Base-by-base conservation (phyloP, 2,329 filamentous ascomycete species). In the Fusarium fujikuroi region DNA sequence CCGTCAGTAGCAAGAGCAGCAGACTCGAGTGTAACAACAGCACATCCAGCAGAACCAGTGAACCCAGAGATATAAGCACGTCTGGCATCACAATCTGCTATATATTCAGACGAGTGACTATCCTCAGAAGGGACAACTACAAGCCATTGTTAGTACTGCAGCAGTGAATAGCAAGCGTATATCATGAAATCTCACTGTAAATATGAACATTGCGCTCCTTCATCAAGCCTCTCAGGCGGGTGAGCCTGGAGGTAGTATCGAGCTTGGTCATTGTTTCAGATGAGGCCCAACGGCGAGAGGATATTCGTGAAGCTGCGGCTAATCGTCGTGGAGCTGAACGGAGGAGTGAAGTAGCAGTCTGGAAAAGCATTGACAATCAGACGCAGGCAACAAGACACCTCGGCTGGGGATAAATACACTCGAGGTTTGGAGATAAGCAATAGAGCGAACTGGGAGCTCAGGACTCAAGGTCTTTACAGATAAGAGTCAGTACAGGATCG, bases 101-200 rank as follows among this genome's bases (percentile, higher is more conserved):
- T 98, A 83, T 99, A 99, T 85, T 99, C 96, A 75, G 95, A 98
- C 76, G 95, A 94, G 82, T 99, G 96, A 80, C 94, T 95, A 82
- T 99, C 96, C 88, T 98, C 96, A 39, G 95, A 98, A 2, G 96
- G 96, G 11, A 98, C 90, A 80, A 99, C 95, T 98, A 80, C 50
- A 62, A 25, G 49, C 53, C 75, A 18, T 28, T 32, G 61, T 74
- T 36, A 73, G 70, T 37, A 14, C 53, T 43, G 54, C n/a, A 59
- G 34, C 25, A 19, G 37, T 15, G 23, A 28, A 42, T 15, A n/a
- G 44, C 34, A 5, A 36, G 19, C 32, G 19, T 16, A 25, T 25
- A 18, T 21, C 14, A 43, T 30, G 39, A 28, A n/a, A 64, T 81
- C 85, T 82, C 91, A 98, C 95, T 92, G 85, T 99, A 99, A 69